A percentile compares a stretch with the other conserved stretches of the same genome.
Conservation (phyloP, 192 early-diverging fungal species). For the Backusella macrospora region DNA sequence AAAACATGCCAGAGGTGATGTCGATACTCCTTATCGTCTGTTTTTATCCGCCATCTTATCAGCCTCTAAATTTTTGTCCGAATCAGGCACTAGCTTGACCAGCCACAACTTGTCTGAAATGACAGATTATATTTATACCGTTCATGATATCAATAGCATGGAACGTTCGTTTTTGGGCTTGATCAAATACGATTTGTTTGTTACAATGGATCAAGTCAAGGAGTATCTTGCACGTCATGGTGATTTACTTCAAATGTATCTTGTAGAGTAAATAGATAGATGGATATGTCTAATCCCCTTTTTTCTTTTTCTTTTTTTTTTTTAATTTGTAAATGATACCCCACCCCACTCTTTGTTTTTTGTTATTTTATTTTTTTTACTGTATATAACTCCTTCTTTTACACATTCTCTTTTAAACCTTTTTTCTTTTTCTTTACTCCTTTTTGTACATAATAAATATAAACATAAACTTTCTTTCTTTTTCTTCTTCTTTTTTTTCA, state of each 20-base stretch:
- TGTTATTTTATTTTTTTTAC: too few relatives aligned
- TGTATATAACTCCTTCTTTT: too few relatives aligned
- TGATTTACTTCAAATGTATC: slow-evolving; percentile 27
- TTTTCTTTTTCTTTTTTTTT: too few relatives aligned
- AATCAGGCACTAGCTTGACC: slow-evolving; percentile 38
- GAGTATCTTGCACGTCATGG: slow-evolving; percentile 38
- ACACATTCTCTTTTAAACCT: too few relatives aligned
- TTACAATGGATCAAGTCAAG: slow-evolving; percentile 46
- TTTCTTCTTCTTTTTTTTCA: neutral
- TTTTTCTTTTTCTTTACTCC: too few relatives aligned
- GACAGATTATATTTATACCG: slow-evolving; percentile 51
- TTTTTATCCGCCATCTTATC: slow-evolving; percentile 68
- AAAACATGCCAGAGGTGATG: slow-evolving; percentile 58
- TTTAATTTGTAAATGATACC: too few relatives aligned
- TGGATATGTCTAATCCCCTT: too few relatives aligned
- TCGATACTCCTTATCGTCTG: slow-evolving; percentile 71
- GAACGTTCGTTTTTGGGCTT: slow-evolving; percentile 55
- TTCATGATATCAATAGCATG: slow-evolving; percentile 54
- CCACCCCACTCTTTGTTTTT: too few relatives aligned
- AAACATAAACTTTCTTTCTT: neutral
- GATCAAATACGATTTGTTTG: slow-evolving; percentile 52
- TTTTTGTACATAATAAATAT: too few relatives aligned
- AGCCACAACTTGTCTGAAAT: slow-evolving; percentile 41
- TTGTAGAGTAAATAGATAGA: slow-evolving; percentile 21
- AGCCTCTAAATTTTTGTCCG: slow-evolving; percentile 62